A percentile compares a stretch with the other conserved stretches of the same genome.
phyloP scores from a whole-genome alignment of 257 asterid species.

The Plantago major region DNA sequence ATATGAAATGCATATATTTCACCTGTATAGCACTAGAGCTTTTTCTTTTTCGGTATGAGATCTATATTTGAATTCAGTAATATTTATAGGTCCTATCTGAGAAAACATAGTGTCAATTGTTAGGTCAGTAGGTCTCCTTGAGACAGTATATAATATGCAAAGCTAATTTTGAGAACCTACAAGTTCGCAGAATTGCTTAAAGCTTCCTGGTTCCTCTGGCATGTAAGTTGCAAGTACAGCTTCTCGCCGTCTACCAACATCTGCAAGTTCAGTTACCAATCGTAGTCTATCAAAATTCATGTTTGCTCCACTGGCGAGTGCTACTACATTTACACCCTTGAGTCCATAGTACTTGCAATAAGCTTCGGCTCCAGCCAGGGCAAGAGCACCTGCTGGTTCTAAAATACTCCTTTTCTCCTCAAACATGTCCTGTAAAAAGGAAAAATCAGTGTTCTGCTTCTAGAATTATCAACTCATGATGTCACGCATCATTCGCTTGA shows the following conservation, averaged over 20 bases:
- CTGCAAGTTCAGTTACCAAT: conserved; percentile 91
- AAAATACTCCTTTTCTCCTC: conserved; percentile 95
- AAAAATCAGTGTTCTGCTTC: too few species aligned
- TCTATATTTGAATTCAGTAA: conserved; percentile 86
- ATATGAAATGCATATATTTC: not conserved
- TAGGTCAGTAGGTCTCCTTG: conserved; percentile 7
- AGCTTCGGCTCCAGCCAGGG: conserved; percentile 95
- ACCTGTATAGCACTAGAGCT: conserved; percentile 82
- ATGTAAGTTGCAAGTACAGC: conserved; percentile 79
- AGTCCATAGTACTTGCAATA: conserved; percentile 83
- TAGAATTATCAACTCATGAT: too few species aligned
- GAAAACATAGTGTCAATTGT: conserved; percentile 15
- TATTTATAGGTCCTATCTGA: conserved; percentile 86
- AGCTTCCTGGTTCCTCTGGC: conserved; percentile 81
- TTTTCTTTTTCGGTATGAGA: conserved; percentile 56
- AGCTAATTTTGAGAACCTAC: conserved; percentile 33
- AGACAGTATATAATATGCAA: not conserved
- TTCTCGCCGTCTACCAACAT: conserved; percentile 82
- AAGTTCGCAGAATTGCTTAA: conserved; percentile 63
- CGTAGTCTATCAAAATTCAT: conserved; percentile 93
- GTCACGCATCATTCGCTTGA: too few species aligned
- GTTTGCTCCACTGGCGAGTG: conserved; percentile 93
- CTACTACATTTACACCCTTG: conserved; percentile 76
- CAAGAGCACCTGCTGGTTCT: conserved; percentile 99
- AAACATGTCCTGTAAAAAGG: conserved; percentile 71